phyloP scores from a whole-genome alignment of 176 grass and related monocot genomes.

The Themeda triandra region DNA sequence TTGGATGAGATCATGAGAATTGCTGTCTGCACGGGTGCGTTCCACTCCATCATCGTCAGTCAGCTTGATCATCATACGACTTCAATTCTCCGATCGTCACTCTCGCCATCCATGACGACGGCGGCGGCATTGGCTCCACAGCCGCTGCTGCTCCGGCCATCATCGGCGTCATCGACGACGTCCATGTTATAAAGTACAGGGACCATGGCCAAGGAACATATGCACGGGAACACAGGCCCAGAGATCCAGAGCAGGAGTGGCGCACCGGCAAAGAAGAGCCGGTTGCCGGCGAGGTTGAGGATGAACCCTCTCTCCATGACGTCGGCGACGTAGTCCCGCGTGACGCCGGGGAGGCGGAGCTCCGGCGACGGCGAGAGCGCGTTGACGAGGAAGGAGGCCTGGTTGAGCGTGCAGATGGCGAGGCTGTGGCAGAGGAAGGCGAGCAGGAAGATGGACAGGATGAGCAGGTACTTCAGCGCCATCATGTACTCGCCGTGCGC shows the following conservation, averaged over 20 bases:
- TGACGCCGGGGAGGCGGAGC: constrained; percentile 1
- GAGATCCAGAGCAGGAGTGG: constrained; percentile 82
- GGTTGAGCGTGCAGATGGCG: constrained; percentile 72
- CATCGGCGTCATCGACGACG: constrained; percentile 19
- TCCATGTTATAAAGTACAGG: constrained; percentile 61
- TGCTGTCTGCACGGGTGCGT: too few species aligned
- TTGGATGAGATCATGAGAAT: too few species aligned
- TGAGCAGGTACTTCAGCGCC: constrained; percentile 53
- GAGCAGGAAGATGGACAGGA: constrained; percentile 71
- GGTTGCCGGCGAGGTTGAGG: constrained; percentile 63
- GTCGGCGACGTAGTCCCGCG: constrained; percentile 45
- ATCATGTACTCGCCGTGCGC: constrained; percentile 60
- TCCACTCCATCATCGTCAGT: background rate
- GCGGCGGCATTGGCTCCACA: background rate
- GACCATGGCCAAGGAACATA: constrained; percentile 48
- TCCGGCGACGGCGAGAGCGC: constrained; percentile 20
- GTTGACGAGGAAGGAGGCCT: constrained; percentile 77
- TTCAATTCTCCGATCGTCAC: constrained; percentile 18
- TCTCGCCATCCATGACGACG: background rate
- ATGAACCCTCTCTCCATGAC: constrained; percentile 47
- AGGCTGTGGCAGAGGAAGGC: constrained; percentile 73
- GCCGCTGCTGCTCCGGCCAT: background rate
- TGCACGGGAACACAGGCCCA: constrained; percentile 57
- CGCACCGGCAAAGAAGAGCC: constrained; percentile 59
- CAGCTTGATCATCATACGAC: background rate